A percentile compares a stretch with the other conserved stretches of the same genome.
These are phyloP conservation scores for Podaxis mareebaensis DNA, from an alignment of 768 basidiomycete genomes.

Conservation along the genomic window DNA sequence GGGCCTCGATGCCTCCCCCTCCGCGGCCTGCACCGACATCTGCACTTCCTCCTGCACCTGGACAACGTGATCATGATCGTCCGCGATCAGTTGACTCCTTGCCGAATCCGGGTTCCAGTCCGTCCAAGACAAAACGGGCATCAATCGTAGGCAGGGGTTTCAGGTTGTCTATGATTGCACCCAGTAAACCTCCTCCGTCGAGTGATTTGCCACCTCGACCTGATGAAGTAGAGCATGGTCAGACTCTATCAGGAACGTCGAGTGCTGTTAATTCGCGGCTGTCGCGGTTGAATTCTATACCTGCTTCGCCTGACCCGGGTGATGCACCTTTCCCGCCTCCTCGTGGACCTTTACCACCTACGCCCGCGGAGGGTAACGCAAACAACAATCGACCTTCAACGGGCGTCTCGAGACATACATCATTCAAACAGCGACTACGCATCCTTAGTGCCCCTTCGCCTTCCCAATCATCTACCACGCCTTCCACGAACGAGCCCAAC, in stretches of 20 bases:
- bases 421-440: constrained; percentile 65
- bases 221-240: constrained; percentile 46
- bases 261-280: constrained; percentile 30
- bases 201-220: constrained; percentile 65
- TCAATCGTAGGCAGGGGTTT: constrained; percentile 58
- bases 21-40: constrained; percentile 72
- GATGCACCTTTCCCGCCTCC: constrained; percentile 45
- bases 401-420: constrained; percentile 35
- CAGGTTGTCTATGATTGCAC: constrained; percentile 59
- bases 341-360: constrained; percentile 43
- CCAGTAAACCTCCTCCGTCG: constrained; percentile 60
- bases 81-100: constrained; percentile 22
- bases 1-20: constrained; percentile 69
- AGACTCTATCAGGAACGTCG: constrained; percentile 30
- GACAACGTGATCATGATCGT: constrained; percentile 24
- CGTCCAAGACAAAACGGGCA: constrained; percentile 45
- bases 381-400: constrained; percentile 7
- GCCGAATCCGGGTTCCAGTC: constrained; percentile 16
- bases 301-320: constrained; percentile 43
- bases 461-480: constrained; percentile 24
- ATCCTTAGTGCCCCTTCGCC: constrained; percentile 62
- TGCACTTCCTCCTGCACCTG: constrained; percentile 70
- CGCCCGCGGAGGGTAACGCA: constrained; percentile 26
- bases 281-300: constrained; percentile 38
- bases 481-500: constrained; percentile 25